Evolutionary conservation across 2,329 filamentous ascomycete genomes (phyloP).

Genomic region (Curvularia verruculosa): DNA sequence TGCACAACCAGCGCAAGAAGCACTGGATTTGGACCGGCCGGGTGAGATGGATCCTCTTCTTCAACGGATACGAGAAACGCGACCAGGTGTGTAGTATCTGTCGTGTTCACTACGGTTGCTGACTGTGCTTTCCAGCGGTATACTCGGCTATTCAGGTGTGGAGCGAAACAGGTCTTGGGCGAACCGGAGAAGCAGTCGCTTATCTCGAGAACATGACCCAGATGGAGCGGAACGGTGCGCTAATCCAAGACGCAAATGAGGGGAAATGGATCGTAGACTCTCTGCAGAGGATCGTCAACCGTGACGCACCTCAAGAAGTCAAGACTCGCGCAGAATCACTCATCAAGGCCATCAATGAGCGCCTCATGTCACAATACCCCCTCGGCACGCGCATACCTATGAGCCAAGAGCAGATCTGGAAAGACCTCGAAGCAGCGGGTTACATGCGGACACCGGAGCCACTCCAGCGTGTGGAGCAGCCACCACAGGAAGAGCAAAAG

Average conservation of each 20-base stretch:
- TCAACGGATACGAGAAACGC: slow-evolving; percentile 41
- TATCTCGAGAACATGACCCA: slow-evolving; percentile 36
- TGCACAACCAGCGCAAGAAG: slow-evolving; percentile 22
- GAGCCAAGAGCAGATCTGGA: slow-evolving; percentile 35
- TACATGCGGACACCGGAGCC: slow-evolving; percentile 32
- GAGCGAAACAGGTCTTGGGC: slow-evolving; percentile 41
- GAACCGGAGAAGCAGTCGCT: slow-evolving; percentile 30
- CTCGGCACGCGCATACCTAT: slow-evolving; percentile 28
- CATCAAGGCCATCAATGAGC: slow-evolving; percentile 42
- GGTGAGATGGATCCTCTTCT: slow-evolving; percentile 41
- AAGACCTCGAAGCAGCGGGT: slow-evolving; percentile 39
- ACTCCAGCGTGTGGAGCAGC: slow-evolving; percentile 25
- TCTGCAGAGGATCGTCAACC: slow-evolving; percentile 36
- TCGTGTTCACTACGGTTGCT: slow-evolving; percentile 19
- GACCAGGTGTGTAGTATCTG: slow-evolving; percentile 41
- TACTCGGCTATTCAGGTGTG: slow-evolving; percentile 44
- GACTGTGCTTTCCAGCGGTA: slow-evolving; percentile 30
- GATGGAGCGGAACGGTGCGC: slow-evolving; percentile 32
- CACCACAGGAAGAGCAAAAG: slow-evolving; percentile 37
- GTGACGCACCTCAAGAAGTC: slow-evolving; percentile 34
- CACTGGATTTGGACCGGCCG: slow-evolving; percentile 27
- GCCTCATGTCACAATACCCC: slow-evolving; percentile 47
- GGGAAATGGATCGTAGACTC: slow-evolving; percentile 43
- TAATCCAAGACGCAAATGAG: slow-evolving; percentile 41
- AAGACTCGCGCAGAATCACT: slow-evolving; percentile 34